Percentiles rank a stretch among this genome's conserved stretches.
These are phyloP conservation scores for Prunus padus DNA, from an alignment of 306 rosid species.

Conservation along the genomic window DNA sequence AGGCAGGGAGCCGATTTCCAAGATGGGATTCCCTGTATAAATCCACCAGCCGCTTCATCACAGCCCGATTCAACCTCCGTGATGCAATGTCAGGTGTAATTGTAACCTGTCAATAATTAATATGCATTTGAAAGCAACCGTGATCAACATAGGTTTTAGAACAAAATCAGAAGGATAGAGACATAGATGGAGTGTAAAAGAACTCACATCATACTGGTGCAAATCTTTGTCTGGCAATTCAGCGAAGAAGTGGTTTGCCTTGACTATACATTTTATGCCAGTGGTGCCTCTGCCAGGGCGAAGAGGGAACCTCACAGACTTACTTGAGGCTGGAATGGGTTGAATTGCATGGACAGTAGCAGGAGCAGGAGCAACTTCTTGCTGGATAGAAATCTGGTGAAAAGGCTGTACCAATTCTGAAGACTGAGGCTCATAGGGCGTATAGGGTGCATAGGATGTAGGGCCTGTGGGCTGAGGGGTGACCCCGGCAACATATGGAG, in stretches of 20 bases:
- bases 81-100: constrained; percentile 87
- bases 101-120: constrained; percentile 54
- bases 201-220: constrained; percentile 94
- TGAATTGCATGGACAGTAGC: constrained; percentile 32
- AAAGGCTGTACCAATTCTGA: constrained; percentile 38
- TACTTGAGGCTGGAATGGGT: constrained; percentile 60
- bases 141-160: background rate
- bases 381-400: constrained; percentile 37
- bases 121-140: background rate
- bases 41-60: constrained; percentile 70
- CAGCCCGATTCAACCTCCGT: constrained; percentile 83
- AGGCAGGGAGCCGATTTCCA: constrained; percentile 85
- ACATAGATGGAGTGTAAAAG: background rate
- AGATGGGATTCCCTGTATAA: constrained; percentile 63
- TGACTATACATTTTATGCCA: constrained; percentile 66
- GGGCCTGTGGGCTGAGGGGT: constrained; percentile 31
- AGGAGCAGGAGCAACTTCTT: constrained; percentile 37
- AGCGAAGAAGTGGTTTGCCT: constrained; percentile 90
- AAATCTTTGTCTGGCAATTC: constrained; percentile 84
- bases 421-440: constrained; percentile 25
- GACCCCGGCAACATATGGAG: constrained; percentile 27
- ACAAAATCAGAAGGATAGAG: background rate
- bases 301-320: constrained; percentile 84
- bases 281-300: constrained; percentile 86
- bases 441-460: background rate